Evolutionary conservation across 108 stramenopile species (phyloP), one percentile per base, ranked within the genome.

Genomic region (Stephanodiscus minutulus): DNA sequence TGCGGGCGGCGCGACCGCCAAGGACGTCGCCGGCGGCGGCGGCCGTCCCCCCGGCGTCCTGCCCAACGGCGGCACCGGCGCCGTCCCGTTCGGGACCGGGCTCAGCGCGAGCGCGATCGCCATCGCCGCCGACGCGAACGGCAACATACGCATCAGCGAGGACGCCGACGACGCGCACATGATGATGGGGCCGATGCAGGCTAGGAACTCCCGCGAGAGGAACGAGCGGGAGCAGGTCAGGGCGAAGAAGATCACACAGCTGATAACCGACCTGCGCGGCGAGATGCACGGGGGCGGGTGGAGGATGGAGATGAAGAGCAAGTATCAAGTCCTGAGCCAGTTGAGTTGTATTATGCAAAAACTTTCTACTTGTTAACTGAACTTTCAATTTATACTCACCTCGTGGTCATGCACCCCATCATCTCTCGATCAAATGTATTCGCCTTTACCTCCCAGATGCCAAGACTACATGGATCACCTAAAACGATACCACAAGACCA

Each of bases 261-360:
- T 91, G 57, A 94, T 91, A 66, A 85, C 90, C 10, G 78, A 87
- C 46, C 69, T 94, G 33, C 72, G 93, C 2, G 29, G 65, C 12
- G 82, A 82, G 20, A 94, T 94, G 90, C 77, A 91, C 61, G 56
- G 87, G 21, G 93, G 81, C 22, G 93, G 93, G 0, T 88, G 88
- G 87, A 82, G 87, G 64, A 76, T 87, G 36, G 90, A 89, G 68
- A 73, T 87, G 67, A 86, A 88, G 72, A 91, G 90, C 74, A 94
- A 94, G 66, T 89, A 88, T 72, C 86, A 91, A 53, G 91, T 86
- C 24, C 70, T 94, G 59, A 89, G 87, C 12, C 84, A 86, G 93
- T 63, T 54, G 52, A 36, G 28, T 68, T n/a, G 59, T 47, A 18
- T 44, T 44, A 4, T 39, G 39, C 39, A 8, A 39, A n/a, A n/a